Base-by-base conservation (phyloP, 2,329 filamentous ascomycete genomes). In the Penicillium digitatum region DNA sequence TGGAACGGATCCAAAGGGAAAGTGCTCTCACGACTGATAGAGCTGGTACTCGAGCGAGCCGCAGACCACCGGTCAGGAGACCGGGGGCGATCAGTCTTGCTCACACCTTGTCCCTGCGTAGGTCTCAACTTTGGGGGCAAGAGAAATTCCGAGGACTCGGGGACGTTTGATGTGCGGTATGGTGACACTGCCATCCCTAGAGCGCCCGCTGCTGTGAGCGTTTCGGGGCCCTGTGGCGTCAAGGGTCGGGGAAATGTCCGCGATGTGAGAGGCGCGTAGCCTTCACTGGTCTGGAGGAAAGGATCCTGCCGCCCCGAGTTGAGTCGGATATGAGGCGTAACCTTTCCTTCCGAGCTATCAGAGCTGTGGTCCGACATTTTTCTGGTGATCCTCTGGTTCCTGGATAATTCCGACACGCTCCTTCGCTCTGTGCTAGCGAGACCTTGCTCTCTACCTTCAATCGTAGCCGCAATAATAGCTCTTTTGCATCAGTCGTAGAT, bases 21-120 rank as follows among this genome's bases (percentile, higher is more conserved):
- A 2, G 66, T 65, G 64, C 79, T 75, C 7, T 65, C 63, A 7
- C 44, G 62, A 52, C 63, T 63, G 5, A 62, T 49, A 18, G 85
- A 86, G 62, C 81, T 83, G 80, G 83, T 87, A 70, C 85, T 88
- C 31, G 84, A 84, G 55, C 84, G 75, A 60, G 83, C 76, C 43
- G 83, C 87, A 12, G 82, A 84, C 66, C 79, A 81, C 4, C 72
- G 71, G 29, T 76, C 75, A 1, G 80, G 79, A 29, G 81, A 81
- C n/a, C 74, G 70, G 31, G 67, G 65, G 3, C 72, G 67, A 9
- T 76, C 77, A 34, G 79, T 76, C 34, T 81, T 75, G 62, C 47
- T 84, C 82, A 57, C 79, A 74, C 51, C 37, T 1, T 58, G 79
- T 20, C 52, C 47, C 22, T 51, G 81, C 14, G 62, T 57, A 31